These are phyloP conservation scores for Colletotrichum musae DNA, from an alignment of 2,329 filamentous ascomycete species.

Conservation along the genomic window DNA sequence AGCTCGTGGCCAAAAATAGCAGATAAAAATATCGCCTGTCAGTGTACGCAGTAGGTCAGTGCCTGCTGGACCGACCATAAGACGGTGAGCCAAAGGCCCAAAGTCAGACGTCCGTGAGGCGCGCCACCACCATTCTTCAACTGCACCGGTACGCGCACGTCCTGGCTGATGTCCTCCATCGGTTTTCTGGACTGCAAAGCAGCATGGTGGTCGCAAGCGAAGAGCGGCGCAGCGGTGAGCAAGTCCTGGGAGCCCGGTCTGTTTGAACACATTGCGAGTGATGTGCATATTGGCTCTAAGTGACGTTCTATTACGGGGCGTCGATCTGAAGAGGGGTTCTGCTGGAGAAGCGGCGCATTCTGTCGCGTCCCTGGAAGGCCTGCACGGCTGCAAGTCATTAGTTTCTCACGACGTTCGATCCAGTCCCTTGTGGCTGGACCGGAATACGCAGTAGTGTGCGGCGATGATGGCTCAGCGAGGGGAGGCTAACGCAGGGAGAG, in stretches of 20 bases:
- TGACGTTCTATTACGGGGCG: background rate
- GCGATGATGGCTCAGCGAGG: no score
- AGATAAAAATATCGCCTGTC: background rate
- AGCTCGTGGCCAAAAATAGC: constrained; percentile 1
- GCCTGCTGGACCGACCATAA: no score
- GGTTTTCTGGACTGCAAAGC: background rate
- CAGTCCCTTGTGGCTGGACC: no score
- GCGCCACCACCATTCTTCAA: constrained; percentile 10
- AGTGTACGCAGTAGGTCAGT: background rate
- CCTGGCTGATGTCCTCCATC: background rate
- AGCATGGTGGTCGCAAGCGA: background rate
- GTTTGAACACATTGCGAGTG: background rate
- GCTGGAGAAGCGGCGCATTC: no score
- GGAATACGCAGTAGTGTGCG: no score
- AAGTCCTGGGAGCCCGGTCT: background rate
- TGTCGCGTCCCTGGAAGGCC: no score
- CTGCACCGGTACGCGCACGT: background rate
- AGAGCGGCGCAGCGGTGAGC: background rate
- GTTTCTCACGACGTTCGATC: no score
- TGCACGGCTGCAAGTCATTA: no score
- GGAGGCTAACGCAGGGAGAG: background rate
- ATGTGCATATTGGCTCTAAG: background rate
- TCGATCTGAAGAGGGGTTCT: constrained; percentile 8
- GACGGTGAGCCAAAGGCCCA: no score
- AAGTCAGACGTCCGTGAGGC: constrained; percentile 8